Base-by-base conservation (phyloP, 352 stramenopile genomes). In the Pythium coloratum region DNA sequence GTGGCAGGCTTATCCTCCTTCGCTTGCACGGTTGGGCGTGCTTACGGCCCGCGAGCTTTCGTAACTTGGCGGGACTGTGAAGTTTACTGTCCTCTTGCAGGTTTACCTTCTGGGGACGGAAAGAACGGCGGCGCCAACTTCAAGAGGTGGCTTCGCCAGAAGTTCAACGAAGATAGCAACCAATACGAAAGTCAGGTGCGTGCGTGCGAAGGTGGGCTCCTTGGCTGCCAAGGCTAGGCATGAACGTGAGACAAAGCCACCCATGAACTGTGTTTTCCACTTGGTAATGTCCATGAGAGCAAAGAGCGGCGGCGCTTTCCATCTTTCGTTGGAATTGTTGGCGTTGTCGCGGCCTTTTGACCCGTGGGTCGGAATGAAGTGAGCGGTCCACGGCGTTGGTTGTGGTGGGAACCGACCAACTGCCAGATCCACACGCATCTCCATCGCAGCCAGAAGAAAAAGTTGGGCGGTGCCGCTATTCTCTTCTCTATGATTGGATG, bases 211-310 rank as follows among this genome's bases (percentile, higher is more conserved):
- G 6, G 18, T 53, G 46, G 46, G 42, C 42, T n/a, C 14, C 18
- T 18, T 44, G 38, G 38, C 28, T 30, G 28, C 28, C 28, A 30
- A 30, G 28, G 28, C 28, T 30, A 30, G 28, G 28, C 38, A 44
- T 44, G 46, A 28, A 53, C 10, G 46, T 53, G 46, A 53, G 46
- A 53, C 46, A 53, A 53, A 53, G 46, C 46, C 46, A 53, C 46
- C 46, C 6, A 12, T 12, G 46, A 12, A 24, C 46, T 53, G 46
- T 53, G 46, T 53, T 53, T 53, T 53, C 46, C 46, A 53, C 46
- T 14, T 32, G 46, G n/a, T 53, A 53, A 33, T 53, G 46, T 26
- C 20, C 46, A 44, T 16, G 10, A 44, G 18, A 0, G 9, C 4
- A 44, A 3, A 8, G 16, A n/a, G 38, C 38, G 38, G 16, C 10